Base-by-base conservation (phyloP, 2,329 filamentous ascomycete genomes). In the Endoconidiophora polonica region DNA sequence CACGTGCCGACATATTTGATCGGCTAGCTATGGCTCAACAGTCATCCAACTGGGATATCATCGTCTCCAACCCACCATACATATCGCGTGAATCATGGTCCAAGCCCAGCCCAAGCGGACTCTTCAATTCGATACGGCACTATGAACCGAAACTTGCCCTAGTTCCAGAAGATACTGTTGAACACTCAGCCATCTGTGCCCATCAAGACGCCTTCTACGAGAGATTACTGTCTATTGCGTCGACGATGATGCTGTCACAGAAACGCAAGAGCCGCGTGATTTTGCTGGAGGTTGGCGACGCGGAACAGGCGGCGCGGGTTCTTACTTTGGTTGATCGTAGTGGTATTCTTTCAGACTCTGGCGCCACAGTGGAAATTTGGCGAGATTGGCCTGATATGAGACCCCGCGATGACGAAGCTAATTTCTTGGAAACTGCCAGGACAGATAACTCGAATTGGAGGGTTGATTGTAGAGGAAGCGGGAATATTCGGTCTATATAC, bases 11-110 rank as follows among this genome's bases (percentile, higher is more conserved):
- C 52, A 62, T 79, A 12, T 76, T 77, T 54, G 58, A 60, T 5
- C 63, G 70, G 14, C 58, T 57, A 33, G 65, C 64, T 54, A 61
- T 69, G 48, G 41, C 54, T 2, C 29, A 51, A 2, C 52, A 66
- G 2, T 42, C 59, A 1, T 33, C 29, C 12, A 33, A 10, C 29
- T 72, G 62, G 59, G 79, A 93, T 54, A 65, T 96, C 3, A 64
- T 98, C 1, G 74, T 91, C 36, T 83, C 83, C 1, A 98, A 98
- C 59, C 91, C 91, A 14, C 91, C 91, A 0, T 96, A 96, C 61
- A 81, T 96, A 46, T 93, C 87, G 2, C 66, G 69, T 0, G 56
- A 61, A 38, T 58, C 63, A 7, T 70, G 66, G 66, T 53, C 61
- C 5, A 26, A 36, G 55, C 62, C 40, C 3, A 66, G 65, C 16